Evolutionary conservation across 306 rosid species (phyloP), one percentile per base, ranked within the genome.

Genomic region (Citrullus colocynthis): DNA sequence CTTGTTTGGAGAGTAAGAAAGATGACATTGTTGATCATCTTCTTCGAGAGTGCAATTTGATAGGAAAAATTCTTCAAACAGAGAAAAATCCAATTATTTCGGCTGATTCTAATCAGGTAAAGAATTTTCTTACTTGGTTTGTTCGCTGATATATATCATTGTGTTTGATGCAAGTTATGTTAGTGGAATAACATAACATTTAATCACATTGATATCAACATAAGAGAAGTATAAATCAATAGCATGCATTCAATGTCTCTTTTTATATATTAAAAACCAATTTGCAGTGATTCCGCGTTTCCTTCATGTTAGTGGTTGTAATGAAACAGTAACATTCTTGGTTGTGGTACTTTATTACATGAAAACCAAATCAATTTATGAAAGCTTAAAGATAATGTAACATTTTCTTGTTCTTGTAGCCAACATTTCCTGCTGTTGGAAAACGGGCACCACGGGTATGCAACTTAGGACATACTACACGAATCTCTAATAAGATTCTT

Each of bases 1-100:
- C 97, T 34, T 92, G 97, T 81, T 90, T 92, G 89, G 99, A 91
- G 78, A 92, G 99, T 81, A 91, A 87, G 91, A 83, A 78, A 51
- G 91, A 91, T 76, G 83, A 79, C 45, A 77, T 91, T 74, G 90
- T 87, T 76, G 87, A 86, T 79, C 96, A 92, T 87, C 90, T 96
- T 83, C 96, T 96, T 59, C 88, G 54, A 78, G 97, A 91, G 74
- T 92, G 98, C 81, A 85, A 91, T 88, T 86, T 96, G 87, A 81
- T 92, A 80, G 97, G 90, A 69, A 89, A 90, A 84, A 54, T 89
- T 86, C 87, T 96, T 78, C 87, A 80, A 78, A 89, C 89, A 7
- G 98, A 96, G 83, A 92, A 83, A 85, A 86, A 87, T 64, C 89
- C 90, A 28, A 60, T 82, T 83, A 85, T 89, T 79, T 86, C 88